These are phyloP conservation scores for Stagonosporopsis cucurbitacearum DNA, from an alignment of 2,329 filamentous ascomycete genomes.

Conservation along the genomic window DNA sequence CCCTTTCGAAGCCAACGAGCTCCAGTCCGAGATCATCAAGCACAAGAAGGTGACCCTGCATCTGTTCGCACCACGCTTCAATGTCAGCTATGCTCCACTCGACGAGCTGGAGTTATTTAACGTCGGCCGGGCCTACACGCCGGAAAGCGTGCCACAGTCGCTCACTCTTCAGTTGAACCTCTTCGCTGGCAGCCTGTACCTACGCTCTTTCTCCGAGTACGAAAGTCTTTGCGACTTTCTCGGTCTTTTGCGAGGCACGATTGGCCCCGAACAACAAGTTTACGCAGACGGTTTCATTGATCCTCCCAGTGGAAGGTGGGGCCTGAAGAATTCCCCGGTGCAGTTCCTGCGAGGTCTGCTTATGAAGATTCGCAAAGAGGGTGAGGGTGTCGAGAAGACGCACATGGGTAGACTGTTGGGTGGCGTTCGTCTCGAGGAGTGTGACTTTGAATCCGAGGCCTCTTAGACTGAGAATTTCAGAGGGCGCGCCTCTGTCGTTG, in stretches of 20 bases:
- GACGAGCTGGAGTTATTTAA: conserved; percentile 57
- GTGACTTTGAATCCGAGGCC: conserved; percentile 33
- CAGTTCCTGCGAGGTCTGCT: conserved; percentile 50
- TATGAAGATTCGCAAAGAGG: conserved; percentile 41
- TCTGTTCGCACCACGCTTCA: conserved; percentile 60
- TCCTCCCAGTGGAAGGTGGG: conserved; percentile 35
- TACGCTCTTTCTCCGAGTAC: conserved; percentile 64
- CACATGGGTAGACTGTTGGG: conserved; percentile 53
- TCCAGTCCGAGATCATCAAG: conserved; percentile 52
- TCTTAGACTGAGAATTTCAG: not conserved
- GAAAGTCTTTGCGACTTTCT: conserved; percentile 58
- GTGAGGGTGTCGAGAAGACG: conserved; percentile 51
- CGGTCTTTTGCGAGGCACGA: conserved; percentile 52
- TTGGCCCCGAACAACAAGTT: conserved; percentile 32
- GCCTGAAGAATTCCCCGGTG: conserved; percentile 51
- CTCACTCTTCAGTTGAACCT: conserved; percentile 63
- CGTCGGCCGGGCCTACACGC: conserved; percentile 30
- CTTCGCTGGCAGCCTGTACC: conserved; percentile 72
- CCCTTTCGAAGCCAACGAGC: conserved; percentile 64
- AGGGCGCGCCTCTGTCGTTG: not conserved
- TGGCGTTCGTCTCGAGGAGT: conserved; percentile 45
- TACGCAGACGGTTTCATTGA: conserved; percentile 47
- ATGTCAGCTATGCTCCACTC: conserved; percentile 45
- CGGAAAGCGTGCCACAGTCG: conserved; percentile 21
- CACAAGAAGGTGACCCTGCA: conserved; percentile 54